Percentiles rank a stretch among this genome's conserved stretches.
Evolutionary conservation across 2,329 filamentous ascomycete species (phyloP).

Genomic region (Pseudogymnoascus sp.): DNA sequence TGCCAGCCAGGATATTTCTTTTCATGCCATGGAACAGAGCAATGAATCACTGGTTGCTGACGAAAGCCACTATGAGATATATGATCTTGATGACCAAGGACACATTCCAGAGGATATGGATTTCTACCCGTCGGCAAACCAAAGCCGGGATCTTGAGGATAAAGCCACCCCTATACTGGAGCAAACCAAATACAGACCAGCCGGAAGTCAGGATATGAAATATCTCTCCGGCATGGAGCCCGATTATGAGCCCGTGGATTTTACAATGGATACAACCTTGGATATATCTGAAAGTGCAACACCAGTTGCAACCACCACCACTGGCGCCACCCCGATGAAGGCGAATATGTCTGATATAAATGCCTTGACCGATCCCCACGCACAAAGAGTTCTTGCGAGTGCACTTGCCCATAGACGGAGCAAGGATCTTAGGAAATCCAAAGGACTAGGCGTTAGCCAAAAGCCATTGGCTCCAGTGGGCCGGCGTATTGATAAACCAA

Average conservation of each 20-base stretch:
- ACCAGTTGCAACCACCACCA: neutral
- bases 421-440: neutral
- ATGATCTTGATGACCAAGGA: neutral
- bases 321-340: neutral
- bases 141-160: neutral
- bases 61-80: neutral
- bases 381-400: neutral
- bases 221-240: neutral
- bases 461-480: neutral
- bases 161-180: neutral
- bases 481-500: neutral
- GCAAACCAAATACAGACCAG: neutral
- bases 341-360: neutral
- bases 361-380: neutral
- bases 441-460: neutral
- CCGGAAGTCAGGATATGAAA: neutral
- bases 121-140: neutral
- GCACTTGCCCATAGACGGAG: neutral
- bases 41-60: neutral
- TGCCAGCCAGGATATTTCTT: conserved; percentile 13
- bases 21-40: conserved; percentile 4
- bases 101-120: neutral
- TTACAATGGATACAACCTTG: neutral
- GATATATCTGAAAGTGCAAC: conserved; percentile 1
- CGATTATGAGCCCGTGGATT: neutral